A percentile compares a stretch with the other conserved stretches of the same genome.
These are phyloP conservation scores for Mariannaea elegans DNA, from an alignment of 2,329 filamentous ascomycete species.

Conservation along the genomic window DNA sequence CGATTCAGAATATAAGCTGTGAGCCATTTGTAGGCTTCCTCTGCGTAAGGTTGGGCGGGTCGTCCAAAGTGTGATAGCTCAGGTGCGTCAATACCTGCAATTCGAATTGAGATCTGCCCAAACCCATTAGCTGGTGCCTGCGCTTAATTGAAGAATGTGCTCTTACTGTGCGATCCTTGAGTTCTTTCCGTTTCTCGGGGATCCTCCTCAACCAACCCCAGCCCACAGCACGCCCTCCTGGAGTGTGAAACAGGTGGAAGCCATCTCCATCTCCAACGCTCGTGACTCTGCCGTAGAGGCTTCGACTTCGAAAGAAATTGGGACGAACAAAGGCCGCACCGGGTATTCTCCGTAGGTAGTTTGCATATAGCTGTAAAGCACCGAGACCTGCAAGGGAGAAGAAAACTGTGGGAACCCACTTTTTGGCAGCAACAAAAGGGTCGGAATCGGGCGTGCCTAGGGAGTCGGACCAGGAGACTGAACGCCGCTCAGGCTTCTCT, in stretches of 20 bases:
- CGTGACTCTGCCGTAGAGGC: slow-evolving; percentile 85
- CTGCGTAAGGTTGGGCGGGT: slow-evolving; percentile 83
- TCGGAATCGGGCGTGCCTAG: slow-evolving; percentile 41
- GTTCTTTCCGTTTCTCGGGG: slow-evolving; percentile 71
- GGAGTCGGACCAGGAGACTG: slow-evolving; percentile 51
- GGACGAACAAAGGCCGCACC: slow-evolving; percentile 79
- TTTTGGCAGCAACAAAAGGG: slow-evolving; percentile 47
- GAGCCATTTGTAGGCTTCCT: slow-evolving; percentile 86
- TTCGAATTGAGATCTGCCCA: slow-evolving; percentile 80
- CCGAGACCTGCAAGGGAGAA: slow-evolving; percentile 50
- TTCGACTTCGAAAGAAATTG: slow-evolving; percentile 76
- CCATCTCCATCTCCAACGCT: slow-evolving; percentile 97
- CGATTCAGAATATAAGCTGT: slow-evolving; percentile 73
- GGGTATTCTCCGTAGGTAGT: slow-evolving; percentile 85
- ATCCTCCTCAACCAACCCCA: slow-evolving; percentile 92
- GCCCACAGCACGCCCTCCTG: slow-evolving; percentile 84
- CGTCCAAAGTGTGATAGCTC: slow-evolving; percentile 93
- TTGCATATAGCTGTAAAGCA: slow-evolving; percentile 68
- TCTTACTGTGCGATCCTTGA: slow-evolving; percentile 81
- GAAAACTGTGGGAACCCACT: slow-evolving; percentile 51
- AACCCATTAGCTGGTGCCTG: slow-evolving; percentile 25
- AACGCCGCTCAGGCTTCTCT: slow-evolving; percentile 34
- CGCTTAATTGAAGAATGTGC: background rate
- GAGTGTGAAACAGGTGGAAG: slow-evolving; percentile 93
- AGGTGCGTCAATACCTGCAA: slow-evolving; percentile 93